Conservation (phyloP, 2,329 filamentous ascomycete species). For the Orbilia ellipsospora region DNA sequence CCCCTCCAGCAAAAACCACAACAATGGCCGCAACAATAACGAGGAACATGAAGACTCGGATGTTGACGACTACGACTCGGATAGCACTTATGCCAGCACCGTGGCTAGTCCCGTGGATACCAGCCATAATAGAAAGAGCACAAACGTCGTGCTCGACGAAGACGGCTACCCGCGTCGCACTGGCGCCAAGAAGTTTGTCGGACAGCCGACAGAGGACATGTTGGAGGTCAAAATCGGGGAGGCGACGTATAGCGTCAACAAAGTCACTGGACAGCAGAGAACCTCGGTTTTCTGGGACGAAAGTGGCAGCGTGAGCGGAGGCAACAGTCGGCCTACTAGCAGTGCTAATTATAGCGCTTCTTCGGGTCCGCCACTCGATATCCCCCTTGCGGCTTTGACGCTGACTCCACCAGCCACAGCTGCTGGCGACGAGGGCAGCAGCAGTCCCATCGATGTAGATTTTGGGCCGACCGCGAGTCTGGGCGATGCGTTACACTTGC, state of each 20-base stretch:
- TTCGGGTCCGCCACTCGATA: background rate
- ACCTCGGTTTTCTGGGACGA: constrained; percentile 4
- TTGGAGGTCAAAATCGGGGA: constrained; percentile 46
- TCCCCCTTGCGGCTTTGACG: background rate
- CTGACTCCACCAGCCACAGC: background rate
- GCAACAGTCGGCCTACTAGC: background rate
- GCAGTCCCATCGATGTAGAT: constrained; percentile 35
- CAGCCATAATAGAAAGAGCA: background rate
- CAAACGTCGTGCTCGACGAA: background rate
- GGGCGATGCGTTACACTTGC: constrained; percentile 19
- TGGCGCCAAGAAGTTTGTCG: constrained; percentile 49
- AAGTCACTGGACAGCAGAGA: constrained; percentile 13
- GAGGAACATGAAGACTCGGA: too few species aligned
- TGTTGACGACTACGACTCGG: background rate
- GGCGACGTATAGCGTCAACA: constrained; percentile 35
- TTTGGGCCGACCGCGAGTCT: constrained; percentile 46
- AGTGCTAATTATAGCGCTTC: constrained; percentile 2
- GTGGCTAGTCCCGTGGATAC: constrained; percentile 20
- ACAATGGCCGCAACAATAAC: too few species aligned
- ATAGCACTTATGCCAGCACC: constrained; percentile 29
- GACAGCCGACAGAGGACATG: constrained; percentile 53
- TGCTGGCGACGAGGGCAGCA: constrained; percentile 16
- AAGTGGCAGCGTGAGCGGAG: background rate
- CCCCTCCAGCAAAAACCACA: too few species aligned
- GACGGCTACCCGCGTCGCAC: constrained; percentile 30